Evolutionary conservation across 148 eudicot species (phyloP).

Genomic region (Dysphania ambrosioides): DNA sequence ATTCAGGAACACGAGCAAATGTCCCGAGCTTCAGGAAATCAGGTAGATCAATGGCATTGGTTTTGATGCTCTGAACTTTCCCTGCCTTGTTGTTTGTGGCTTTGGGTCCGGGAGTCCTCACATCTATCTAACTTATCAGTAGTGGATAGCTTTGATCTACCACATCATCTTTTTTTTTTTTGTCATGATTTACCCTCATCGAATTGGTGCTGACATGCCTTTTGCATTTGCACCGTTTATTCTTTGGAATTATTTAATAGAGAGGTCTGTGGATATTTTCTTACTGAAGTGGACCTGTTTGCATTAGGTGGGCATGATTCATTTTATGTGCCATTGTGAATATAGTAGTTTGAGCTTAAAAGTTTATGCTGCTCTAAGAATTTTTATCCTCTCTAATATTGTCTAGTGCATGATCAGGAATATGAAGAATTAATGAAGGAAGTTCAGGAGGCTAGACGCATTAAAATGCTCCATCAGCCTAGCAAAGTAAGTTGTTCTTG

Average conservation of each 20-base stretch:
- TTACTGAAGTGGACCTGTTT: not conserved
- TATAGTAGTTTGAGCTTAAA: not conserved
- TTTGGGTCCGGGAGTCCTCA: no score
- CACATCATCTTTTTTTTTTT: not conserved
- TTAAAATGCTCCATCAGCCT: conserved; percentile 98
- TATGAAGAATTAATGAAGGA: conserved; percentile 88
- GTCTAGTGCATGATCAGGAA: conserved; percentile 45
- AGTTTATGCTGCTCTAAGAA: not conserved
- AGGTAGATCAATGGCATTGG: conserved; percentile 43
- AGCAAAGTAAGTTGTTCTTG: conserved; percentile 62
- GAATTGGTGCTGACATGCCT: not conserved
- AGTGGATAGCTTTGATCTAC: not conserved
- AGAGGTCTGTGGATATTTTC: not conserved
- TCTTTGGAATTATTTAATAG: not conserved
- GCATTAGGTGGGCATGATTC: not conserved
- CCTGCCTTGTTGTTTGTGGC: not conserved
- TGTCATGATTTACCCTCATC: not conserved
- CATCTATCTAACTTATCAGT: not conserved
- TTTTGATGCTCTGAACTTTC: not conserved
- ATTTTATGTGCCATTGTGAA: not conserved
- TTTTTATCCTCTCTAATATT: conserved; percentile 9
- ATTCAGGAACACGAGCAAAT: conserved; percentile 85
- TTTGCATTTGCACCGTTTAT: not conserved
- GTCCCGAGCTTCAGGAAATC: conserved; percentile 82
- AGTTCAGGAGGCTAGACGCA: conserved; percentile 98